Evolutionary conservation across 140 eudicot species (phyloP).

Genomic region (Ambrosia hybrid): DNA sequence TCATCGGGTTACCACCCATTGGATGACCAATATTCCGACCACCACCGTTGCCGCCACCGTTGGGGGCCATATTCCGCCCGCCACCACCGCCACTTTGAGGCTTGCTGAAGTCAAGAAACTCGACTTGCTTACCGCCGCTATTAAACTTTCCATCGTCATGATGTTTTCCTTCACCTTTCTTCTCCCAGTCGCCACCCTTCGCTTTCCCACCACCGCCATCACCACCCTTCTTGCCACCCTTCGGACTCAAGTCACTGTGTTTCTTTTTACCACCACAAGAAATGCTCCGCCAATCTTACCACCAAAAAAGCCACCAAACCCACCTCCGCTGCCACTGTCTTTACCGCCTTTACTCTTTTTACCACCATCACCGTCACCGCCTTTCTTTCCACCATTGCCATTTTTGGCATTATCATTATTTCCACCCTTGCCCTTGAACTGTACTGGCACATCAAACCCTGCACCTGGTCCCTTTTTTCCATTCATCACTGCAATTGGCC

Average conservation of each 20-base stretch:
- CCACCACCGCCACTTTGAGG: constrained; percentile 42
- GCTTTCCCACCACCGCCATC: constrained; percentile 32
- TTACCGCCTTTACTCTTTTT: constrained; percentile 32
- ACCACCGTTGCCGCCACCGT: constrained; percentile 23
- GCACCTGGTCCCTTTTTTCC: constrained; percentile 52
- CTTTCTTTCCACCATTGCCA: constrained; percentile 37
- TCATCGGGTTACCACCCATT: constrained; percentile 42
- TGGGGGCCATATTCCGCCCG: constrained; percentile 28
- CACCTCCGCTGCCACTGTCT: constrained; percentile 27
- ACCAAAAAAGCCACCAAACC: constrained; percentile 35
- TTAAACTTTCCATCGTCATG: constrained; percentile 36
- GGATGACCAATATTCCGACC: constrained; percentile 29
- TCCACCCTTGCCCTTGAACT: constrained; percentile 53
- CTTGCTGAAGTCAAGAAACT: constrained; percentile 33
- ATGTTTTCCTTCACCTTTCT: constrained; percentile 45
- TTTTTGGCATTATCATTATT: constrained; percentile 39
- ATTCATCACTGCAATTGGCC: constrained; percentile 43
- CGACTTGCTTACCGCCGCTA: constrained; percentile 36
- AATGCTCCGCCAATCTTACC: constrained; percentile 19
- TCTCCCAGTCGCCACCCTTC: constrained; percentile 31
- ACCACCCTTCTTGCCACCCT: constrained; percentile 40
- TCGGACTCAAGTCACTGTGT: constrained; percentile 20
- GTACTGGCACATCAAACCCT: constrained; percentile 46
- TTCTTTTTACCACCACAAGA: constrained; percentile 41
- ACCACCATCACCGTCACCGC: constrained; percentile 27